phyloP scores from a whole-genome alignment of 2,329 filamentous ascomycete genomes.

The Apiospora saccharicola region DNA sequence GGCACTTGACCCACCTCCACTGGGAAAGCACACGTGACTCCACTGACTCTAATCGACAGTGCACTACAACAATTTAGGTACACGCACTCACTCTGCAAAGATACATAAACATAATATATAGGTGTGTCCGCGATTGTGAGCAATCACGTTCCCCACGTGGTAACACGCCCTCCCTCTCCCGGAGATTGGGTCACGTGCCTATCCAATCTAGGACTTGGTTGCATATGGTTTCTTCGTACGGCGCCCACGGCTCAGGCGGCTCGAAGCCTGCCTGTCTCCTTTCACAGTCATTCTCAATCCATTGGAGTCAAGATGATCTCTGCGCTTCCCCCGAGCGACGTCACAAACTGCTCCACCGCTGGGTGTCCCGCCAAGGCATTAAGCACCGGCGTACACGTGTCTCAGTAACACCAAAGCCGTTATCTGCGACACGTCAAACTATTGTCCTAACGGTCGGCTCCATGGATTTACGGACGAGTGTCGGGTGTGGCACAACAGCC shows the following conservation, averaged over 20 bases:
- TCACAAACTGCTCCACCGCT: background rate
- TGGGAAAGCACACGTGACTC: too few relatives aligned
- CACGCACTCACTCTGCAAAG: background rate
- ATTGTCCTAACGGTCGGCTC: background rate
- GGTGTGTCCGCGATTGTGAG: background rate
- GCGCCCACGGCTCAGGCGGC: background rate
- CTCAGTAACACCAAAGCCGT: conserved; percentile 6
- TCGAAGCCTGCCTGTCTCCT: too few relatives aligned
- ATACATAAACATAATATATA: background rate
- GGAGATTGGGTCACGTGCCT: background rate
- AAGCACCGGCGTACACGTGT: conserved; percentile 23
- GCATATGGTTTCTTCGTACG: background rate
- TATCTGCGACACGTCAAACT: conserved; percentile 16
- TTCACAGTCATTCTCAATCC: background rate
- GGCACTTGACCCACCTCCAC: too few relatives aligned
- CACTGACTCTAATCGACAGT: too few relatives aligned
- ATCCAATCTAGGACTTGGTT: background rate
- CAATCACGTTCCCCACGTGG: conserved; percentile 15
- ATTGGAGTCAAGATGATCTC: background rate
- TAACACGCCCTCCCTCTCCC: background rate
- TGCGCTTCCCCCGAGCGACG: background rate
- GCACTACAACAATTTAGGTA: too few relatives aligned
- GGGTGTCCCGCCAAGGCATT: background rate
- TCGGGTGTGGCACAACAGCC: conserved; percentile 18
- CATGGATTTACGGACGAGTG: conserved; percentile 26